Percentiles rank a stretch among this genome's conserved stretches.
Conservation (phyloP, 1,284 basidiomycete genomes). For the Phellinidium pouzarii region DNA sequence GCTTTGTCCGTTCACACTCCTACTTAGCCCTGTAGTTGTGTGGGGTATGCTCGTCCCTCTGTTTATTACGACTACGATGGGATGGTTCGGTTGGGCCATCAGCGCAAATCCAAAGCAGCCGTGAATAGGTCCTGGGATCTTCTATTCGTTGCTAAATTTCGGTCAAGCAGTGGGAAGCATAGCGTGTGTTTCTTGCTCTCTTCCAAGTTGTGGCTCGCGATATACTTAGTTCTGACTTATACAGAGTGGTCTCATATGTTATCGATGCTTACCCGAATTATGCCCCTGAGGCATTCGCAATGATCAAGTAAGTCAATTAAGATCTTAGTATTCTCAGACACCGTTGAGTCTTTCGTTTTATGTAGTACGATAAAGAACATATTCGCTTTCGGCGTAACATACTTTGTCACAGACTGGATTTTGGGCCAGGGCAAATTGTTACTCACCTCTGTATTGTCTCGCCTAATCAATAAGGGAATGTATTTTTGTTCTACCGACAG, state of each 20-base stretch:
- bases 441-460: neutral
- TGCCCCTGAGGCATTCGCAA: slow-evolving; percentile 13
- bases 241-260: slow-evolving; percentile 20
- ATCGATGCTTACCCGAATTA: slow-evolving; percentile 20
- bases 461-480: neutral
- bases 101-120: slow-evolving; percentile 18
- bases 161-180: slow-evolving; percentile 15
- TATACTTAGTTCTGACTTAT: slow-evolving; percentile 3
- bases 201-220: neutral
- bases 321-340: neutral
- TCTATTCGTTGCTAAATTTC: slow-evolving; percentile 21
- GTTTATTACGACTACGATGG: slow-evolving; percentile 17
- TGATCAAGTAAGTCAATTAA: slow-evolving; percentile 8
- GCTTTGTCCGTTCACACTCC: slow-evolving; percentile 16
- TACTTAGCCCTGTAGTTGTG: slow-evolving; percentile 17
- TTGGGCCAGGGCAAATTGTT: slow-evolving; percentile 15
- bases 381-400: slow-evolving; percentile 20
- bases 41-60: slow-evolving; percentile 20
- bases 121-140: slow-evolving; percentile 22
- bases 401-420: slow-evolving; percentile 19
- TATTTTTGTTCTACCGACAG: neutral
- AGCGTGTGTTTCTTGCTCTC: slow-evolving; percentile 2
- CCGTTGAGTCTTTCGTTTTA: neutral
- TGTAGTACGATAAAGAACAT: slow-evolving; percentile 16
- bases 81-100: slow-evolving; percentile 22